phyloP scores from a whole-genome alignment of 106 monocot species.

The Allium cepa region DNA sequence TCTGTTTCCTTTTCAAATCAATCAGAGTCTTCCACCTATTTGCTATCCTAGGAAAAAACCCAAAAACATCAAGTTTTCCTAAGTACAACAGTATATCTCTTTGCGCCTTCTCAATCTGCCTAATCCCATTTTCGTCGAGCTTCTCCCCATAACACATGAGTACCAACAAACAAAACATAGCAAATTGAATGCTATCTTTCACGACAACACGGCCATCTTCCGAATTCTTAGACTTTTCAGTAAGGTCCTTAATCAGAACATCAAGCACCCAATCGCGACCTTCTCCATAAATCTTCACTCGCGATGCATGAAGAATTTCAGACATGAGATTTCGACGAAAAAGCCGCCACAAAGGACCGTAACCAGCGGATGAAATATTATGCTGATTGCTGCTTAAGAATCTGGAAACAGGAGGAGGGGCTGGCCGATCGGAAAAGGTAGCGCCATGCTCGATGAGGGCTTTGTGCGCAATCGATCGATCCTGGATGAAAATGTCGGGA shows the following conservation, averaged over 20 bases:
- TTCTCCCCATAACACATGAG: conserved; percentile 20
- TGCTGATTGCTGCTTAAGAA: conserved; percentile 13
- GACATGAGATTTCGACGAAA: conserved; percentile 25
- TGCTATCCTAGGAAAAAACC: conserved; percentile 1
- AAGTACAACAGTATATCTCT: neutral
- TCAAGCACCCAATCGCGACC: conserved; percentile 24
- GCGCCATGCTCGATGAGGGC: conserved; percentile 26
- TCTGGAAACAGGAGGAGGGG: neutral
- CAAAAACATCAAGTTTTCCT: neutral
- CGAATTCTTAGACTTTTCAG: neutral
- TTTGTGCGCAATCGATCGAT: conserved; percentile 24
- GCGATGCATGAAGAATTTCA: conserved; percentile 22
- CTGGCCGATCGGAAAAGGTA: conserved; percentile 21
- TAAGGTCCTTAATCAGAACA: neutral
- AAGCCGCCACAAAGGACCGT: conserved; percentile 38
- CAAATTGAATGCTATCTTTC: conserved; percentile 16
- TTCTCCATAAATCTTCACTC: conserved; percentile 11
- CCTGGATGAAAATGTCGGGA: conserved; percentile 21
- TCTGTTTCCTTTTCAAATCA: neutral
- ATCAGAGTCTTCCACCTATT: neutral
- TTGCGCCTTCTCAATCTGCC: conserved; percentile 1
- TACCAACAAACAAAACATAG: conserved; percentile 13
- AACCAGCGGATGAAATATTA: conserved; percentile 13
- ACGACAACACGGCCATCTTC: conserved; percentile 6
- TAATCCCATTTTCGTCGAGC: conserved; percentile 11